Evolutionary conservation across 441 rosid genomes (phyloP), one percentile per base, ranked within the genome.

Genomic region (Flueggea neowawraea): DNA sequence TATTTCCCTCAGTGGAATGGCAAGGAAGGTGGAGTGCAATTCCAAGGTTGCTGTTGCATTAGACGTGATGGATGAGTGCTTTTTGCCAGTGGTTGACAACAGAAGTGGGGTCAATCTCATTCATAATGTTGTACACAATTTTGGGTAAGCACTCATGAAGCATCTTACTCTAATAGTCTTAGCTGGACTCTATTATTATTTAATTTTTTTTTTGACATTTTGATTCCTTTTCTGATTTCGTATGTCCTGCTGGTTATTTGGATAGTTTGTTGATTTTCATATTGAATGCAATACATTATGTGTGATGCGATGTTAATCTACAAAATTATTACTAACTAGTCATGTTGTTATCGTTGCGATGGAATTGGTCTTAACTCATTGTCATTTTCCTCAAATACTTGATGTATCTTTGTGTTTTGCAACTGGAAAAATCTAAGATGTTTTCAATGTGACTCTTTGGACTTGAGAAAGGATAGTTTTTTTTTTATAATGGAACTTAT

Each of bases 31-130:
- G 55, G 90, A 85, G 69, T 74, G 89, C 82, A 95, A 91, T 76
- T 89, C 97, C 60, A 86, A 85, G 81, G 75, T 86, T 72, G 97
- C 97, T 56, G 97, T 91, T 78, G 98, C 98, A 16, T 78, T 86
- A 60, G 72, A 77, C 55, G 72, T 95, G 59, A 91, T 95, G 99
- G 95, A 95, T 60, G 99, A 91, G 75, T 95, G 99, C 69, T 95
- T 95, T 78, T 76, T 81, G 76, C 97, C 98, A 54, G 81, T 82
- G 71, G 73, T 75, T 60, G 98, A 95, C 78, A 91, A 85, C 68
- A 80, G 86, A 84, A 91, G 91, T 73, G 97, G 97, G 68, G 77
- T 78, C 62, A 85, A 95, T 82, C 77, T 90, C 75, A 86, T 95
- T 69, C 88, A 79, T 61, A 95, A 91, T 66, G 83, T 95, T 69